Percentiles rank a stretch among this genome's conserved stretches.
These are phyloP conservation scores for Pichia sp. DNA, from an alignment of 1,139 yeast species.

Conservation along the genomic window DNA sequence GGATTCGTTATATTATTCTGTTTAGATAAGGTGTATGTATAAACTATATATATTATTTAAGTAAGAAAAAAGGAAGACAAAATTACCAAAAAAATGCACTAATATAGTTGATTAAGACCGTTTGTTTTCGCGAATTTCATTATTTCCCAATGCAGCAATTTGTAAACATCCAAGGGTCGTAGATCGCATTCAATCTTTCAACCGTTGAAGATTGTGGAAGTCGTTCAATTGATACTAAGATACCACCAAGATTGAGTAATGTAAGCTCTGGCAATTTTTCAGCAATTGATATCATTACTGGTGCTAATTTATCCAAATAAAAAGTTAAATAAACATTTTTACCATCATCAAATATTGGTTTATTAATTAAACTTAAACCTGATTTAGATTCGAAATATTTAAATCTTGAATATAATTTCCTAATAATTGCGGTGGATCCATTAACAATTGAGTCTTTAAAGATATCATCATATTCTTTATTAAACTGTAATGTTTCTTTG, in stretches of 20 bases:
- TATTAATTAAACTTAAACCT: conserved; percentile 17
- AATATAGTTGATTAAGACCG: neutral
- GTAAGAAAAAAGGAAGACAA: neutral
- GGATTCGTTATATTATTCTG: too few relatives aligned
- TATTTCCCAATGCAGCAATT: conserved; percentile 9
- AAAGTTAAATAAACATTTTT: neutral
- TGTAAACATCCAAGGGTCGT: conserved; percentile 13
- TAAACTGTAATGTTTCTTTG: conserved; percentile 1
- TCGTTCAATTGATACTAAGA: conserved; percentile 10
- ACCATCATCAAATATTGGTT: conserved; percentile 10
- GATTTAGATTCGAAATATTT: conserved; percentile 19
- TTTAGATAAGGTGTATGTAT: too few relatives aligned
- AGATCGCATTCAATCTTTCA: conserved; percentile 3
- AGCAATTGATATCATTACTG: conserved; percentile 17
- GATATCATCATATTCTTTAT: neutral
- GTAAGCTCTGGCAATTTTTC: conserved; percentile 11
- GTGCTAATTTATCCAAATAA: conserved; percentile 16
- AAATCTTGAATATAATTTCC: conserved; percentile 20
- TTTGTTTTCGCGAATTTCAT: neutral
- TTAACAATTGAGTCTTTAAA: conserved; percentile 4
- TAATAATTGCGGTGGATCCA: conserved; percentile 15
- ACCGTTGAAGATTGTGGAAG: conserved; percentile 1
- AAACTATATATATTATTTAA: too few relatives aligned
- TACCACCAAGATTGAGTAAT: conserved; percentile 24
- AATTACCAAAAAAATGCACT: neutral